These are phyloP conservation scores for Monosporascus sp. DNA, from an alignment of 2,329 filamentous ascomycete genomes.

Conservation along the genomic window DNA sequence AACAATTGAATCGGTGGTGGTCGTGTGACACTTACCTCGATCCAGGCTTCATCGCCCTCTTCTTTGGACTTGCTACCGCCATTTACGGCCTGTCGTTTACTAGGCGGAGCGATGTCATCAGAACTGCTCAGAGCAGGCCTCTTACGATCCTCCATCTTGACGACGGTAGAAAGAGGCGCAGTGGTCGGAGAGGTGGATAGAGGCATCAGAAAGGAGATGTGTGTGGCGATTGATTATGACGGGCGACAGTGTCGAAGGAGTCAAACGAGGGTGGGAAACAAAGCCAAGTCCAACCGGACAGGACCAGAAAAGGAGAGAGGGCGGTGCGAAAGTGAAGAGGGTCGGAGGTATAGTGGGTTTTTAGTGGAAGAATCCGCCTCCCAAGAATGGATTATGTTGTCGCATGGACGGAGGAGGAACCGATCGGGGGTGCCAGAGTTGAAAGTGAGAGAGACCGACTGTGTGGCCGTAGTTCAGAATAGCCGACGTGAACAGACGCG, in stretches of 20 bases:
- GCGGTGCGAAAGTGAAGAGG: constrained; percentile 2
- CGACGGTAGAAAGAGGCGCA: constrained; percentile 70
- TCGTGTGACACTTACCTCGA: constrained; percentile 53
- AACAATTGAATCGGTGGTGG: constrained; percentile 9
- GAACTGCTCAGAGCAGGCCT: constrained; percentile 76
- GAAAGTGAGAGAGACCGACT: background rate
- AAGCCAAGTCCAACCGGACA: background rate
- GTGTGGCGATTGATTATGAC: constrained; percentile 35
- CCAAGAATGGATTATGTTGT: background rate
- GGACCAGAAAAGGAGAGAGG: background rate
- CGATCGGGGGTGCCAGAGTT: background rate
- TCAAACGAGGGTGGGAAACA: background rate
- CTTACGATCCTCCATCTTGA: constrained; percentile 99
- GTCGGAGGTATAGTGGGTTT: constrained; percentile 6
- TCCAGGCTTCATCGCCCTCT: constrained; percentile 54
- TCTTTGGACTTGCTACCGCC: constrained; percentile 60
- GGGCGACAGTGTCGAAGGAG: constrained; percentile 20
- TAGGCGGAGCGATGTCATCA: constrained; percentile 81
- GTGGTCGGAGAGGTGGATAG: constrained; percentile 70
- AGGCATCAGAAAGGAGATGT: constrained; percentile 72
- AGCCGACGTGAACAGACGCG: background rate
- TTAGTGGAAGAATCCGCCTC: constrained; percentile 1
- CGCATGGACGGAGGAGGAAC: background rate
- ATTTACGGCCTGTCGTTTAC: constrained; percentile 89
- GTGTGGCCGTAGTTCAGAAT: too few relatives aligned